phyloP scores from a whole-genome alignment of 2,329 filamentous ascomycete genomes.

The Rutstroemia sp. region DNA sequence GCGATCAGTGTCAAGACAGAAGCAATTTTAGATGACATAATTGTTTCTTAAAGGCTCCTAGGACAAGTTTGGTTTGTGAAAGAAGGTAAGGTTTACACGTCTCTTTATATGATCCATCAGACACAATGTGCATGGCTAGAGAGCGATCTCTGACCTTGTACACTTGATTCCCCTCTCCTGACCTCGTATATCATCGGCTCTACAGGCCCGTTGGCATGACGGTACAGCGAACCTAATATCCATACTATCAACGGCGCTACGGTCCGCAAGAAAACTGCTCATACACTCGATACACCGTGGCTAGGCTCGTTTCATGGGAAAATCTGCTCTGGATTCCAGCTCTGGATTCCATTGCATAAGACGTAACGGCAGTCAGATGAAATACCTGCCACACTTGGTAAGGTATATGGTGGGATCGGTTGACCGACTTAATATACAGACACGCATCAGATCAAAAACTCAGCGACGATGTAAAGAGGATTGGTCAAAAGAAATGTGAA shows the following conservation, averaged over 20 bases:
- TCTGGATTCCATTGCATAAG: no score
- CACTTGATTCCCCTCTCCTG: not conserved
- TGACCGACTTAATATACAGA: not conserved
- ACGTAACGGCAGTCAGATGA: no score
- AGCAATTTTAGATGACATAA: constrained; percentile 15
- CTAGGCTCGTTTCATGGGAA: not conserved
- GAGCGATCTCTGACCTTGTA: not conserved
- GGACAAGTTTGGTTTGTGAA: not conserved
- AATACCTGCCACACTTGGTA: no score
- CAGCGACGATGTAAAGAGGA: not conserved
- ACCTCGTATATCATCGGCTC: not conserved
- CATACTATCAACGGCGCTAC: not conserved
- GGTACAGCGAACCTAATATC: not conserved
- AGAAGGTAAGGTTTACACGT: not conserved
- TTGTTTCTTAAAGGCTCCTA: not conserved
- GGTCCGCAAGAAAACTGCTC: not conserved
- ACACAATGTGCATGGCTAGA: not conserved
- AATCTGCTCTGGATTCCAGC: no score
- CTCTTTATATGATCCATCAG: not conserved
- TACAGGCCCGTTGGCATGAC: constrained; percentile 2
- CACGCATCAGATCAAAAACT: not conserved
- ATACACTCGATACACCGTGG: not conserved
- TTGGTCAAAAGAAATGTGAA: not conserved
- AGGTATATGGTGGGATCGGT: no score
- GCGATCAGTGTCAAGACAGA: constrained; percentile 36